Evolutionary conservation across 352 stramenopile genomes (phyloP), one percentile per base, ranked within the genome.

Genomic region (Sclerospora graminicola): DNA sequence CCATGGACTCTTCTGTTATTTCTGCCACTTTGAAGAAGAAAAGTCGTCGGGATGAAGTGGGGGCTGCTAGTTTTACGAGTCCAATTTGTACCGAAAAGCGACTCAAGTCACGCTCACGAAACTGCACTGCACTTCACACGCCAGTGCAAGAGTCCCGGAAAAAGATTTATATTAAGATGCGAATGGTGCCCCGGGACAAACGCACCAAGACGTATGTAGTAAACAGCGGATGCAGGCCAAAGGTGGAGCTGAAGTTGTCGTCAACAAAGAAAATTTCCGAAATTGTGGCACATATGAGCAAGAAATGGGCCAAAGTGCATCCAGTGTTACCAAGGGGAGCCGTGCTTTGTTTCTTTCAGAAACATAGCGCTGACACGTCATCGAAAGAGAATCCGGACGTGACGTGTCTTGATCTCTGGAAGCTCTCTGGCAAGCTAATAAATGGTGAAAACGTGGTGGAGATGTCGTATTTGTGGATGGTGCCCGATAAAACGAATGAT

Each of bases 161-260:
- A 54, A 89, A 89, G 40, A 68, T 85, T 35, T 82, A 78, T 42
- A 82, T 89, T 52, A 89, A 87, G 52, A 78, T 90, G 47, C 78
- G 78, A 19, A 84, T 90, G 54, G 72, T 87, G 29, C 78, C 78
- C 9, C 64, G 57, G n/a, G 73, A 90, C 41, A 70, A 67, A 20
- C 52, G 68, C 13, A 84, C 78, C 0, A 79, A 78, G 34, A 41
- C 54, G 8, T 37, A 66, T 16, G 53, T 90, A 10, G 61, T 67
- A 16, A 38, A 38, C 20, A 66, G 51, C 14, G 75, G 75, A 5
- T 77, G 57, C 32, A 76, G 78, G 28, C 78, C 76, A 5, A 90
- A 90, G 44, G 78, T 90, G 2, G 78, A 90, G 53, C 59, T 90
- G 20, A 85, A 84, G 35, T 53, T 90, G 33, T 84, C 66, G 38